These are phyloP conservation scores for Trichopus zeylanicus DNA, from an alignment of 116 monocot genomes.

Conservation along the genomic window DNA sequence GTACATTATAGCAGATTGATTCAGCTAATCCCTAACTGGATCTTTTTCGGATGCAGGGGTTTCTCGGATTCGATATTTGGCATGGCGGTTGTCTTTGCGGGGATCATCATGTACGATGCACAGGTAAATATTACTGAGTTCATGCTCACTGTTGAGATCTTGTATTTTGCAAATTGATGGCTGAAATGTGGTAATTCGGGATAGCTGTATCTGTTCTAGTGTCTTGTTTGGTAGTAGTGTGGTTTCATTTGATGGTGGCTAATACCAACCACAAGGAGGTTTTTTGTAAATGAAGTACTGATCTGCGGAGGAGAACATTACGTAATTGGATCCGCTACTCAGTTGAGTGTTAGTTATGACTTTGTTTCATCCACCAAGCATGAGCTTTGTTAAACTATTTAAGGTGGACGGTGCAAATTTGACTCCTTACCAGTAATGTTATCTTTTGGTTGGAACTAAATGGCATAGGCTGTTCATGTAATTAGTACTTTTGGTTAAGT, in stretches of 20 bases:
- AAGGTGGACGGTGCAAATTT: too few relatives aligned
- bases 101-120: constrained; percentile 85
- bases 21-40: background rate
- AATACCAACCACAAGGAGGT: too few relatives aligned
- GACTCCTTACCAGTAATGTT: too few relatives aligned
- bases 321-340: too few relatives aligned
- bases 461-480: too few relatives aligned
- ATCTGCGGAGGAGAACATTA: too few relatives aligned
- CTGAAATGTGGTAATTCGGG: background rate
- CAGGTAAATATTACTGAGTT: constrained; percentile 41
- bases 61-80: constrained; percentile 85
- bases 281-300: background rate
- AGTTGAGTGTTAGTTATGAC: too few relatives aligned
- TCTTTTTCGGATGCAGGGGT: constrained; percentile 47
- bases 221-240: background rate
- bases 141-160: background rate
- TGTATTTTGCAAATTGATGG: background rate
- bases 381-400: too few relatives aligned
- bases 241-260: background rate
- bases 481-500: too few relatives aligned
- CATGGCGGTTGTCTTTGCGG: constrained; percentile 67
- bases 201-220: too few relatives aligned
- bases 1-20: background rate
- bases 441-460: too few relatives aligned
- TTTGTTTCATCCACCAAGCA: too few relatives aligned